A percentile compares a stretch with the other conserved stretches of the same genome.
Evolutionary conservation across 2,329 filamentous ascomycete species (phyloP).

Genomic region (Fusarium verticillioides): DNA sequence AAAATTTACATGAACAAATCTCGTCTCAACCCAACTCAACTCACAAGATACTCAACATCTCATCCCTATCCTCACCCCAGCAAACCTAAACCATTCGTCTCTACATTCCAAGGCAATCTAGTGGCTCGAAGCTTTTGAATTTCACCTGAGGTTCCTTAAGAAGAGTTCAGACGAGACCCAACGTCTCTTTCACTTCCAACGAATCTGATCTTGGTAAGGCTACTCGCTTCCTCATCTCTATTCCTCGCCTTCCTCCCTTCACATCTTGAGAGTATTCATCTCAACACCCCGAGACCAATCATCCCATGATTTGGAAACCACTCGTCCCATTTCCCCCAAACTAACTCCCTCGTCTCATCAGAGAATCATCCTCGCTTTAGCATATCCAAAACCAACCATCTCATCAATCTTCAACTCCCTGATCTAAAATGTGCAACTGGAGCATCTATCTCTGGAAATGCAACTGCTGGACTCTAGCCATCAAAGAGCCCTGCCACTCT

Average conservation of each 20-base stretch:
- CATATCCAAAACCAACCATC: not conserved
- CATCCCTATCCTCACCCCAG: not conserved
- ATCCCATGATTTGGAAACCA: not conserved
- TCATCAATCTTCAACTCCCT: not conserved
- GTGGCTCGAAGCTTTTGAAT: not conserved
- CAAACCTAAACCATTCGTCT: not conserved
- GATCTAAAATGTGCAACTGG: slow-evolving; percentile 30
- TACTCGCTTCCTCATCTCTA: not conserved
- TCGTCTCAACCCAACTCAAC: not conserved
- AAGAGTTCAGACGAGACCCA: not conserved
- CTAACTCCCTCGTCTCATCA: not conserved
- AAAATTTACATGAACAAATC: not conserved
- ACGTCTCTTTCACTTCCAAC: not conserved
- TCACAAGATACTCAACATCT: not conserved
- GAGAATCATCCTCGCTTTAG: not conserved
- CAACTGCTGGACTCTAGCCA: slow-evolving; percentile 7
- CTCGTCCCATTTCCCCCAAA: not conserved
- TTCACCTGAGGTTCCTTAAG: no score
- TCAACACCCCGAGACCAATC: not conserved
- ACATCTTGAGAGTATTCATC: not conserved
- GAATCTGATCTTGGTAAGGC: not conserved
- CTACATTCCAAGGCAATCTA: not conserved
- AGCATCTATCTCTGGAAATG: slow-evolving; percentile 25
- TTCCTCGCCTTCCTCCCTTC: not conserved
- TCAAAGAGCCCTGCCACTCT: slow-evolving; percentile 26